Conservation (phyloP, 208 protist genomes). For the Sergeia podlipaevii region DNA sequence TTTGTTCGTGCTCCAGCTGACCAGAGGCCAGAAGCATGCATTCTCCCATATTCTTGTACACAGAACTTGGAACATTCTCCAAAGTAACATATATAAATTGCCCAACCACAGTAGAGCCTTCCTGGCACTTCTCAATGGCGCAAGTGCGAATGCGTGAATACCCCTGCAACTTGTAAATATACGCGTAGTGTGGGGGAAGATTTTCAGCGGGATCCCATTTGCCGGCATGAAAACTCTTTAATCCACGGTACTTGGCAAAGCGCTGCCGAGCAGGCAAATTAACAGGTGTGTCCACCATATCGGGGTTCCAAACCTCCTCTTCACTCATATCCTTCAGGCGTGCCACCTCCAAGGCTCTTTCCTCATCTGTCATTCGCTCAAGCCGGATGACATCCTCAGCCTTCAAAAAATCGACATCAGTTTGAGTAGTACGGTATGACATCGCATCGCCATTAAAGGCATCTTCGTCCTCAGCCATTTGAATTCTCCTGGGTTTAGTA, state of each 20-base stretch:
- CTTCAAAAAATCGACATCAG: constrained; percentile 81
- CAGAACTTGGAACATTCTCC: constrained; percentile 42
- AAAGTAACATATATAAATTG: constrained; percentile 69
- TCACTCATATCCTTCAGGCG: constrained; percentile 70
- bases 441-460: constrained; percentile 52
- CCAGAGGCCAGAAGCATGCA: constrained; percentile 77
- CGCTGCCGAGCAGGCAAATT: constrained; percentile 83
- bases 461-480: constrained; percentile 42
- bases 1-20: constrained; percentile 88
- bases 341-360: constrained; percentile 64
- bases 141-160: constrained; percentile 71
- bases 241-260: constrained; percentile 83
- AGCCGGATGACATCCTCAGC: constrained; percentile 75
- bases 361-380: constrained; percentile 84
- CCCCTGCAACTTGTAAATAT: constrained; percentile 88
- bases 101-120: constrained; percentile 41
- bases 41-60: constrained; percentile 28
- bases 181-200: constrained; percentile 77
- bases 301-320: constrained; percentile 79
- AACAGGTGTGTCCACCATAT: constrained; percentile 84
- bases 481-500: background rate
- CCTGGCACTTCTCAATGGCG: constrained; percentile 51
- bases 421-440: constrained; percentile 72
- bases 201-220: constrained; percentile 86
- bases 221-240: constrained; percentile 85